Base-by-base conservation (phyloP, 495 filamentous ascomycete genomes). In the Oidiodendron maius region DNA sequence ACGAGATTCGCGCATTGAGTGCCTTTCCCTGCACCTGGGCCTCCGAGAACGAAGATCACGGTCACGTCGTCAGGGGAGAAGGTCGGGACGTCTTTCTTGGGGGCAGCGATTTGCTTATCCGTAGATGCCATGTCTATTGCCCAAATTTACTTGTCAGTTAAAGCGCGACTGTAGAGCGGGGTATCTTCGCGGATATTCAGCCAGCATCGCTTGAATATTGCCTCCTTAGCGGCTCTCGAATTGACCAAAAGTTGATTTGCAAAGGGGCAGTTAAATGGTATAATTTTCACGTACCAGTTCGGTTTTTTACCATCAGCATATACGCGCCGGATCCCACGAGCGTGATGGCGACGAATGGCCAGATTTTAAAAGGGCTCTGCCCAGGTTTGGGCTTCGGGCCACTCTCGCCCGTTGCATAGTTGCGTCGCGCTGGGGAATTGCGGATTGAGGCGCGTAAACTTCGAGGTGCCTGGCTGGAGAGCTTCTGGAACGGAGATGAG, bases 1-100 rank as follows among this genome's bases (percentile, higher is more conserved):
- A 95, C 91, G 13, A 98, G 81, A 47, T 88, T 85, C 36, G 81
- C 78, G 71, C 91, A 98, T 64, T 98, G 93, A 24, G 85, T 89
- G 54, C 85, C 85, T 62, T 89, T 89, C 51, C 85, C 85, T 25
- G 85, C 81, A 55, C 85, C 85, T 4, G 85, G 85, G 6, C 85
- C 85, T 64, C 85, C 85, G 45, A 89, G 84, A 13, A 89, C 84
- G 72, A 87, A 89, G 68, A 98, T 74, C 53, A 98, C 91, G 8
- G 89, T 90, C 12, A 91, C 89, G 34, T 87, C 72, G 40, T 75
- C 52, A n/a, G 84, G 71, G 45, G 79, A 82, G 80, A 95, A 98
- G 54, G 88, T 80, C 6, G 93, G 86, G 39, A 72, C 74, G 21
- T 68, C 61, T 52, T 77, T 76, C 40, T 63, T 60, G 16, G 75